A percentile compares a stretch with the other conserved stretches of the same genome.
These are phyloP conservation scores for Sphaerostilbella broomeana DNA, from an alignment of 2,329 filamentous ascomycete species.

Conservation along the genomic window DNA sequence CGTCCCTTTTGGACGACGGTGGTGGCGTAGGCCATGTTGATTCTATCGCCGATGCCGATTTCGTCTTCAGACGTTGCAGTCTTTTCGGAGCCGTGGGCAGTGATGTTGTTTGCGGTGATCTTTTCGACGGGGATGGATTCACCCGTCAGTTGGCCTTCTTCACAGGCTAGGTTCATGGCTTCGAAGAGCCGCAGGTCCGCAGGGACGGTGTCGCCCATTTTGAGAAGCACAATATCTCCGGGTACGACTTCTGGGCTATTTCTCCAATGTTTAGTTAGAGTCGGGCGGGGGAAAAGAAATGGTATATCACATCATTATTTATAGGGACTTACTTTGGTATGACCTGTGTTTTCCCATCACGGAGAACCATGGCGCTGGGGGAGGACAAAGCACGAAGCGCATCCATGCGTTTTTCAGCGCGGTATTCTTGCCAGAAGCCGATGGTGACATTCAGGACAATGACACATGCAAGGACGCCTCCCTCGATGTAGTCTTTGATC, in stretches of 20 bases:
- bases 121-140: constrained; percentile 69
- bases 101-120: constrained; percentile 44
- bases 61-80: constrained; percentile 38
- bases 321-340: constrained; percentile 46
- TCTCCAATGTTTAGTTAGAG: no score
- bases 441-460: constrained; percentile 64
- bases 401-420: constrained; percentile 62
- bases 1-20: constrained; percentile 67
- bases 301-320: background rate
- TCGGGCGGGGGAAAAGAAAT: no score
- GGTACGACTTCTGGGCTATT: constrained; percentile 56
- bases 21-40: constrained; percentile 70
- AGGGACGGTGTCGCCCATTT: constrained; percentile 68
- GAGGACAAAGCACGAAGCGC: constrained; percentile 55
- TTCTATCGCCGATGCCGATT: constrained; percentile 62
- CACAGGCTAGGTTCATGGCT: constrained; percentile 71
- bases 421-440: constrained; percentile 59
- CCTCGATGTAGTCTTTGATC: constrained; percentile 61
- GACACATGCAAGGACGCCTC: constrained; percentile 59
- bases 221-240: constrained; percentile 63
- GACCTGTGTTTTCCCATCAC: constrained; percentile 51
- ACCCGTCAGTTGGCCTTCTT: constrained; percentile 71
- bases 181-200: constrained; percentile 66
- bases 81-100: constrained; percentile 39
- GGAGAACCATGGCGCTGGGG: constrained; percentile 55